phyloP scores from a whole-genome alignment of 176 grass and related monocot species.

The Eleusine coracana region DNA sequence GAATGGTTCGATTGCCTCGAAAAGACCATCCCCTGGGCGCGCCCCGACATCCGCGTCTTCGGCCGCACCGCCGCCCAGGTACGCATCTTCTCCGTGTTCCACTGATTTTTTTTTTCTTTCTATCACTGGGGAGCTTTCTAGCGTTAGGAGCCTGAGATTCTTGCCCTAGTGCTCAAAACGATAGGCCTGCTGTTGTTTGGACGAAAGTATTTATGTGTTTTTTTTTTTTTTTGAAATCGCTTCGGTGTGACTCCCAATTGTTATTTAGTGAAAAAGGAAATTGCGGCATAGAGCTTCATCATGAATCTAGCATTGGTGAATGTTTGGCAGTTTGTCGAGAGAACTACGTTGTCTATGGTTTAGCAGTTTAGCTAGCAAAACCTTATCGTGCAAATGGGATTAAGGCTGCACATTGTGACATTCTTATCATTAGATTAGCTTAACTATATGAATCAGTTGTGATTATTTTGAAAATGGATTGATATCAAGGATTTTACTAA shows the following conservation, averaged over 20 bases:
- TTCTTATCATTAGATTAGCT: not conserved
- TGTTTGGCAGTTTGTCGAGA: not conserved
- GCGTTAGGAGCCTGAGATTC: not conserved
- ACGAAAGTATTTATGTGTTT: no score
- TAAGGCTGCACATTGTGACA: not conserved
- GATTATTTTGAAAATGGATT: not conserved
- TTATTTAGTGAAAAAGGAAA: not conserved
- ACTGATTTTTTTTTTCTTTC: not conserved
- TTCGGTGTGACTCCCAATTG: not conserved
- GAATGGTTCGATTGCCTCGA: conserved; percentile 71
- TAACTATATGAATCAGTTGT: not conserved
- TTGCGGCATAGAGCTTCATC: not conserved
- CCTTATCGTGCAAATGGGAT: not conserved
- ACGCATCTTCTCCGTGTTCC: not conserved
- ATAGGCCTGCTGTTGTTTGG: not conserved
- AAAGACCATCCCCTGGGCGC: conserved; percentile 69
- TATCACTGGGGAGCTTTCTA: not conserved
- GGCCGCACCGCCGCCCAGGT: conserved; percentile 69
- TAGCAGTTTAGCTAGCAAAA: not conserved
- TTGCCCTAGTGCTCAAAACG: not conserved
- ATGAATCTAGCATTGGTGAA: not conserved
- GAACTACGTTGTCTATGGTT: not conserved
- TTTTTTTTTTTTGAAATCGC: no score
- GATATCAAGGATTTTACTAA: not conserved
- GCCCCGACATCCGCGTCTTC: conserved; percentile 67